A percentile compares a stretch with the other conserved stretches of the same genome.
Conservation (phyloP, 2,329 filamentous ascomycete genomes). For the Chalaropsis ovoidea region DNA sequence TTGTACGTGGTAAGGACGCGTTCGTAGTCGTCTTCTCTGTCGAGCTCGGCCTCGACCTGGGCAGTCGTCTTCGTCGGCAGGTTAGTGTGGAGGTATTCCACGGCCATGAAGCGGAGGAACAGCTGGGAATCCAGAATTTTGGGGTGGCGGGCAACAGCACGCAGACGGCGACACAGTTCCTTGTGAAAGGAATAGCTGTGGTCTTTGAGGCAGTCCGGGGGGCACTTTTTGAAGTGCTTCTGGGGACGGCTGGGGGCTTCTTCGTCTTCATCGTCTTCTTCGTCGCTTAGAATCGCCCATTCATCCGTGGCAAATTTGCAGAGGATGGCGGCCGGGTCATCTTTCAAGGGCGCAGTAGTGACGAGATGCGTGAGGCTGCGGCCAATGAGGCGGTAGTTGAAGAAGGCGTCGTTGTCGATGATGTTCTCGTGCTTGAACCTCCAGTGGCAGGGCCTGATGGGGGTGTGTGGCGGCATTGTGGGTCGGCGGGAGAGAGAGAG, state of each 20-base stretch:
- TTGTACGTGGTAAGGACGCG: background rate
- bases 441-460: background rate
- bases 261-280: slow-evolving; percentile 5
- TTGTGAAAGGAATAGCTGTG: background rate
- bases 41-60: background rate
- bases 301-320: background rate
- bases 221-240: background rate
- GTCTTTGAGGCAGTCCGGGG: background rate
- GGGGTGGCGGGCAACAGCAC: background rate
- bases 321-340: background rate
- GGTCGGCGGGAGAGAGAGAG: too few relatives aligned
- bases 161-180: background rate
- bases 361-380: background rate
- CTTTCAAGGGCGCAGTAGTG: background rate
- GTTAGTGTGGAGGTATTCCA: background rate
- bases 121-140: background rate
- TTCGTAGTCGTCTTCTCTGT: slow-evolving; percentile 10
- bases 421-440: background rate
- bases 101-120: background rate
- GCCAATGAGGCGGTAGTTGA: background rate
- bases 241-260: background rate
- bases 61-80: background rate
- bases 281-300: slow-evolving; percentile 8
- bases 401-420: background rate
- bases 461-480: background rate